Evolutionary conservation across 1,139 yeast species (phyloP), one percentile per base, ranked within the genome.

Genomic region (Yamadazyma songkhlaensis): DNA sequence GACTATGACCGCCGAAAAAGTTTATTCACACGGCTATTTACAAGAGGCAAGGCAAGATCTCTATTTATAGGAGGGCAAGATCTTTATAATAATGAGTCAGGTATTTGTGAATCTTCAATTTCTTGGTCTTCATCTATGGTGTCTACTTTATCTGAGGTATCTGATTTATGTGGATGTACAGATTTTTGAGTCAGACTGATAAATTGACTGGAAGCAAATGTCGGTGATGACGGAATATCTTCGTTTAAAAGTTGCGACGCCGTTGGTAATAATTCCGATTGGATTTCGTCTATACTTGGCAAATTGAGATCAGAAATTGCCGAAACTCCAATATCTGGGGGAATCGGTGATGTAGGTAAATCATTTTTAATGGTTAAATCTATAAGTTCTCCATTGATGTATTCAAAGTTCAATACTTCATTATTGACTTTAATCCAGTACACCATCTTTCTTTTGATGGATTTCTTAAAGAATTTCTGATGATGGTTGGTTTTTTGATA

Each of bases 401-500:
- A 14, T 15, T 45, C 48, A 29, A 46, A 43, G 26, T 45, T 41
- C 3, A 37, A 21, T 4, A 26, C 13, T 2, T 29, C 22, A 23
- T 38, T 32, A 12, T 29, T 36, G 2, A 38, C n/a, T 22, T 29
- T 29, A 29, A 33, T 29, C 28, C 38, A 35, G 29, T 15, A 29
- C 3, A 38, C 24, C 6, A 8, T n/a, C 12, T 23, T 24, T 13
- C n/a, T 11, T 12, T 21, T 23, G 14, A 17, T 32, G 12, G 22
- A 4, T 17, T 32, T 25, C n/a, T 9, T 11, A 9, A n/a, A 9
- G 3, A 7, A 12, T 15, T 12, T 14, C 4, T 21, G 15, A 9
- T 13, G 64, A 9, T 26, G 31, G 6, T 31, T 34, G 3, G 31
- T 20, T 30, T 58, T 57, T 35, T 56, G 59, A 47, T 55, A 61